Conservation (phyloP, 2,329 filamentous ascomycete species). For the Aschersonia sp. region DNA sequence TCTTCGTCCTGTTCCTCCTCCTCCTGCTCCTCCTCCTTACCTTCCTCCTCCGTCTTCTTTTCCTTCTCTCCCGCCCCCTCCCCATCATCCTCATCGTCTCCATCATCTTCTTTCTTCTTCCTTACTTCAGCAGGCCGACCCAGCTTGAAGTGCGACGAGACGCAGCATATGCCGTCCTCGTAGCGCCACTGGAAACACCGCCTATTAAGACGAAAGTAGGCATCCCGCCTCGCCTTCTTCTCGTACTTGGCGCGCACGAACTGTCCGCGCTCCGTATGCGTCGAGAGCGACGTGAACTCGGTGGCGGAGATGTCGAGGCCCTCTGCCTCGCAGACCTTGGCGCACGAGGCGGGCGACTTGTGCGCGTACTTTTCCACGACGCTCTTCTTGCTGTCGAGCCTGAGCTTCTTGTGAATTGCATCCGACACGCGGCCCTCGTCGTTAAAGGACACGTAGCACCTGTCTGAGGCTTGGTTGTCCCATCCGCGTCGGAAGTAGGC, state of each 20-base stretch:
- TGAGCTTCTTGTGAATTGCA: conserved; percentile 18
- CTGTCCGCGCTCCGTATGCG: conserved; percentile 13
- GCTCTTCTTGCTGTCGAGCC: conserved; percentile 22
- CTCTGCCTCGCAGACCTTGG: conserved; percentile 30
- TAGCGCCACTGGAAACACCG: conserved; percentile 33
- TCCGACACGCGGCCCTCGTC: conserved; percentile 18
- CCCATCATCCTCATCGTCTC: not conserved
- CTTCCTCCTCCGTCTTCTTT: not conserved
- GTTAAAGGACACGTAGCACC: conserved; percentile 26
- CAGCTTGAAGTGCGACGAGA: conserved; percentile 26
- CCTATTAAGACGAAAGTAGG: conserved; percentile 15
- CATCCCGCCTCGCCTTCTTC: conserved; percentile 6
- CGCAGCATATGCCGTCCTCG: conserved; percentile 28
- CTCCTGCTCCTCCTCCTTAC: not conserved
- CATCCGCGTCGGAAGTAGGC: conserved; percentile 28
- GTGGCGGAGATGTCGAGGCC: conserved; percentile 20
- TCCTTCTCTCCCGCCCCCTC: not conserved
- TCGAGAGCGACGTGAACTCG: conserved; percentile 14
- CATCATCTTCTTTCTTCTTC: conserved; percentile 9
- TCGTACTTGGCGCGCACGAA: conserved; percentile 14
- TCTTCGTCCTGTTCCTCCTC: not conserved
- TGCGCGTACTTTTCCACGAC: conserved; percentile 29
- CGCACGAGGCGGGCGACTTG: conserved; percentile 29
- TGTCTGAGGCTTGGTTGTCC: conserved; percentile 37
- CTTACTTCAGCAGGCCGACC: conserved; percentile 19